phyloP scores from a whole-genome alignment of 2,329 filamentous ascomycete genomes.

The Leptographium procerum region DNA sequence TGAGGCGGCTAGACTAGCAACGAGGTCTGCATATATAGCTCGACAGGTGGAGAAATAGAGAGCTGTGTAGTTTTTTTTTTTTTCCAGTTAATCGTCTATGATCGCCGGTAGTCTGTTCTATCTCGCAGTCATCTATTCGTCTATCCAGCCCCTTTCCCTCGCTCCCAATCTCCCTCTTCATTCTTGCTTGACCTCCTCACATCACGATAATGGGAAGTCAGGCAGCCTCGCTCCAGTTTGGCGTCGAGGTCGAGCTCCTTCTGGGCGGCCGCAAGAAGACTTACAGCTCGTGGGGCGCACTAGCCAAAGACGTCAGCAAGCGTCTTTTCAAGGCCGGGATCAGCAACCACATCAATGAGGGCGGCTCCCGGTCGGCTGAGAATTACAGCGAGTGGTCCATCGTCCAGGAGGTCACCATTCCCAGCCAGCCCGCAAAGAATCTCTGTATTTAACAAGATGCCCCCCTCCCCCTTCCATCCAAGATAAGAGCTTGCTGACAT shows the following conservation, averaged over 20 bases:
- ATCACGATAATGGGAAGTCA: slow-evolving; percentile 1
- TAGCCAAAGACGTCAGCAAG: slow-evolving; percentile 24
- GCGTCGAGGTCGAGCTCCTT: slow-evolving; percentile 27
- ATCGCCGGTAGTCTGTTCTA: neutral
- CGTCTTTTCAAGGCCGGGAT: slow-evolving; percentile 21
- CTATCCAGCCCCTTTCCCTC: neutral
- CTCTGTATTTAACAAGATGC: slow-evolving; percentile 16
- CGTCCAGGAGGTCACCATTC: slow-evolving; percentile 25
- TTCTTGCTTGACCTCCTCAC: neutral
- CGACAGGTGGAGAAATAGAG: neutral
- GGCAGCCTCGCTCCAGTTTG: slow-evolving; percentile 17
- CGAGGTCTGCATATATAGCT: neutral
- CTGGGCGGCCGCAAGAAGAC: slow-evolving; percentile 21
- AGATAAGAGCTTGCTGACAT: neutral
- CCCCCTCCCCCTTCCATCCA: neutral
- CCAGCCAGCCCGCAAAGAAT: slow-evolving; percentile 19
- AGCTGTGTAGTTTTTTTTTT: neutral
- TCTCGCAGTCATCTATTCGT: neutral
- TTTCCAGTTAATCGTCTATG: neutral
- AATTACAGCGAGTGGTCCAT: slow-evolving; percentile 27
- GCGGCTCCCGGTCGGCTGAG: slow-evolving; percentile 15
- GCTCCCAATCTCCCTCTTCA: neutral
- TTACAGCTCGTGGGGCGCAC: slow-evolving; percentile 18
- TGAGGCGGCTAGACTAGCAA: neutral
- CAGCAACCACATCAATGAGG: slow-evolving; percentile 22